These are phyloP conservation scores for Citeromyces matritensis DNA, from an alignment of 805 yeast species.

Conservation along the genomic window DNA sequence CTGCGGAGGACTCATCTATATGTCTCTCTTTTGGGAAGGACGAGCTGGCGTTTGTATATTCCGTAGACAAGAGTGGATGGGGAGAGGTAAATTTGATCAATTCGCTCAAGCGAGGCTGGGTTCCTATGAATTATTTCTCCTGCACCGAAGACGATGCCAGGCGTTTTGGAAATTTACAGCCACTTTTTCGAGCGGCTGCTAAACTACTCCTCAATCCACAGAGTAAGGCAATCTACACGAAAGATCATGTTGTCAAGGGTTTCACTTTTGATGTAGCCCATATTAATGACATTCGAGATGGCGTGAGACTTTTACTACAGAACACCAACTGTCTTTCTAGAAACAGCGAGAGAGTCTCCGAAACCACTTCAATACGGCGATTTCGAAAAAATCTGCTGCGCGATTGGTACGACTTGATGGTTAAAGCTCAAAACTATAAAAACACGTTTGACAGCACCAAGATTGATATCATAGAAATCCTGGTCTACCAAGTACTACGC, in stretches of 20 bases:
- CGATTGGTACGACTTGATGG: constrained; percentile 70
- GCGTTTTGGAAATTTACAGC: not conserved
- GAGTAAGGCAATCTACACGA: constrained; percentile 21
- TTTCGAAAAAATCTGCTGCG: constrained; percentile 57
- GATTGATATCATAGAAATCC: constrained; percentile 43
- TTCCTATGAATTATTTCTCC: constrained; percentile 68
- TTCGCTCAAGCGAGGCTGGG: constrained; percentile 63
- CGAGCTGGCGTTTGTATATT: constrained; percentile 65
- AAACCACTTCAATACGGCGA: constrained; percentile 43
- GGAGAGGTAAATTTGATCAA: constrained; percentile 68
- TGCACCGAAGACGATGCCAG: constrained; percentile 8
- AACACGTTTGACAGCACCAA: constrained; percentile 43
- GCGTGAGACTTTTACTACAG: constrained; percentile 48
- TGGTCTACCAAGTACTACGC: constrained; percentile 53
- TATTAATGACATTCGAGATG: constrained; percentile 58
- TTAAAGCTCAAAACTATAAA: constrained; percentile 61
- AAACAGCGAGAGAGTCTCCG: constrained; percentile 53
- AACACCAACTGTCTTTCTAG: constrained; percentile 65
- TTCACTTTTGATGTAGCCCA: constrained; percentile 39
- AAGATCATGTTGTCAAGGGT: constrained; percentile 21
- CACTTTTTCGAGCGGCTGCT: constrained; percentile 45
- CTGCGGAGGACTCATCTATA: constrained; percentile 52
- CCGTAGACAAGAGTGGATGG: constrained; percentile 76
- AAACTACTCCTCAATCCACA: constrained; percentile 52
- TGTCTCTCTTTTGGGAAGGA: constrained; percentile 58